Percentiles rank a stretch among this genome's conserved stretches.
Conservation (phyloP, 768 basidiomycete species). For the Pholiota molesta region DNA sequence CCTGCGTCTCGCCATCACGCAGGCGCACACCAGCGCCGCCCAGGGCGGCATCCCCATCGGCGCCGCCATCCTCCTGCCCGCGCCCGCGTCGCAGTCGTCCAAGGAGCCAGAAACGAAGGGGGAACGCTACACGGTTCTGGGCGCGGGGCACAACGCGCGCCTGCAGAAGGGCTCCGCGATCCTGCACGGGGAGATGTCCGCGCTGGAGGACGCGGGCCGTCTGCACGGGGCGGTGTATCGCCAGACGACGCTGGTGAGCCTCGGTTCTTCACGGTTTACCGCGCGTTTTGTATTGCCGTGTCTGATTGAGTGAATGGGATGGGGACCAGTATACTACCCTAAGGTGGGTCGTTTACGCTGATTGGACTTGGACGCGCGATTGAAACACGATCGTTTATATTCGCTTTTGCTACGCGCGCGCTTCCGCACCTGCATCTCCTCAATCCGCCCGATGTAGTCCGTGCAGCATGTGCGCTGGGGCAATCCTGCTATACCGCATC, state of each 20-base stretch:
- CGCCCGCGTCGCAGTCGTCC: neutral
- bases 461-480: constrained; percentile 68
- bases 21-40: constrained; percentile 48
- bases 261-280: too few species aligned
- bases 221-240: constrained; percentile 47
- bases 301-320: neutral
- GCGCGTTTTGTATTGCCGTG: too few species aligned
- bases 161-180: constrained; percentile 38
- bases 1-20: constrained; percentile 24
- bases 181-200: constrained; percentile 40
- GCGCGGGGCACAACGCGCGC: constrained; percentile 37
- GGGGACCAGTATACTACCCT: constrained; percentile 36
- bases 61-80: constrained; percentile 42
- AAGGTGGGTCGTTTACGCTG: constrained; percentile 23
- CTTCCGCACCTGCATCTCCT: neutral
- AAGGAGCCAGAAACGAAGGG: neutral
- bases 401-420: too few species aligned
- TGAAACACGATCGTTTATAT: too few species aligned
- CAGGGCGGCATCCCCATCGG: constrained; percentile 72
- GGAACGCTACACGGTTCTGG: constrained; percentile 23
- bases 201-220: constrained; percentile 54
- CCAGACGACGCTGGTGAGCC: constrained; percentile 50
- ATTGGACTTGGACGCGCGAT: too few species aligned
- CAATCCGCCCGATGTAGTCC: constrained; percentile 39
- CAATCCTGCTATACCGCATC: constrained; percentile 64